phyloP scores from a whole-genome alignment of 805 yeast genomes.

The Barnettozyma pratensis region DNA sequence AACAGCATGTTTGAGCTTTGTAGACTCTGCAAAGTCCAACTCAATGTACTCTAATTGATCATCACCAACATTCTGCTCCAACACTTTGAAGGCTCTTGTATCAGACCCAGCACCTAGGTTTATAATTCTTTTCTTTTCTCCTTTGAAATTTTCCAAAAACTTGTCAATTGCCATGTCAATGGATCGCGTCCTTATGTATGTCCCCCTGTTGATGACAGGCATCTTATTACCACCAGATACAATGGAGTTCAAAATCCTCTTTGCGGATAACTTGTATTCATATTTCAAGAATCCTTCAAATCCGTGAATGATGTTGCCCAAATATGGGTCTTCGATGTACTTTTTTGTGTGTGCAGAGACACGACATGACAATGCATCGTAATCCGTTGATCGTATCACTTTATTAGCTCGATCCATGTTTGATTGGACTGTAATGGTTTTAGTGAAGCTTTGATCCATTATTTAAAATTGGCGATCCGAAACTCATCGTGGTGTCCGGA shows the following conservation, averaged over 20 bases:
- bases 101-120: conserved; percentile 72
- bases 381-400: conserved; percentile 42
- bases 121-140: conserved; percentile 42
- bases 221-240: conserved; percentile 21
- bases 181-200: conserved; percentile 53
- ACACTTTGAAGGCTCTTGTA: conserved; percentile 40
- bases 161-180: conserved; percentile 42
- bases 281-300: conserved; percentile 19
- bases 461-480: neutral
- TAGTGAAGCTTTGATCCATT: neutral
- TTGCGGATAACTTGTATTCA: conserved; percentile 19
- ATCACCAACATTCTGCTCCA: conserved; percentile 22
- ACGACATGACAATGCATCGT: conserved; percentile 67
- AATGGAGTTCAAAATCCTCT: conserved; percentile 14
- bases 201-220: conserved; percentile 70
- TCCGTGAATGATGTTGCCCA: conserved; percentile 14
- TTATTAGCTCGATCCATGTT: conserved; percentile 11
- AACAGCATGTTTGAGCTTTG: conserved; percentile 35
- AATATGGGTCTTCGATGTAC: conserved; percentile 39
- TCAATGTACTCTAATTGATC: conserved; percentile 35
- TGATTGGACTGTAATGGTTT: neutral
- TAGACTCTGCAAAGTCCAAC: conserved; percentile 45
- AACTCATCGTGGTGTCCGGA: neutral
- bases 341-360: conserved; percentile 43
- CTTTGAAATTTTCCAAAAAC: conserved; percentile 31